Evolutionary conservation across 345 rosid species (phyloP).

Genomic region (Eucalyptus microcorys): DNA sequence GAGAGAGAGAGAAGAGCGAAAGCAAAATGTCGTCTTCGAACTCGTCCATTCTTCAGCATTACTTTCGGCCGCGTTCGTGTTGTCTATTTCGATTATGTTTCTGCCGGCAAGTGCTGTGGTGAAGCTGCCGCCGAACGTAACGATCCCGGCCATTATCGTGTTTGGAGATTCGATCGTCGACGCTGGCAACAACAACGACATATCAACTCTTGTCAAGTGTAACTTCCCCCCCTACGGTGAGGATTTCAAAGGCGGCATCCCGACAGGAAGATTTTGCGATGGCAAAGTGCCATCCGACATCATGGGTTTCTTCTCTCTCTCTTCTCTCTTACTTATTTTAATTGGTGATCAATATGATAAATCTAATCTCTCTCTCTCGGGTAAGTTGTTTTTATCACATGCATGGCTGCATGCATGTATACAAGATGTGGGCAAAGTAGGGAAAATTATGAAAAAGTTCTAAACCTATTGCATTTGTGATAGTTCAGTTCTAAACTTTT

Average conservation of each 20-base stretch:
- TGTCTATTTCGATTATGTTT: background rate
- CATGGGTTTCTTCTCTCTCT: slow-evolving; percentile 18
- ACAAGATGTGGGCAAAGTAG: background rate
- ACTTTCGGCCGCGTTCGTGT: background rate
- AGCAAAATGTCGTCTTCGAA: background rate
- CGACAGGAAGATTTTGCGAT: slow-evolving; percentile 72
- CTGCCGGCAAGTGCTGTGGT: background rate
- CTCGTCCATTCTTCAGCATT: background rate
- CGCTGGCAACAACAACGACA: slow-evolving; percentile 66
- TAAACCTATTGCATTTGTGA: too few species aligned
- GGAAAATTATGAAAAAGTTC: too few species aligned
- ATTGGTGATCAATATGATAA: background rate
- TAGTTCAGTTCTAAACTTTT: accelerated
- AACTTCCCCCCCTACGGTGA: slow-evolving; percentile 66
- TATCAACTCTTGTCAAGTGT: slow-evolving; percentile 32
- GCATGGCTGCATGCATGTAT: background rate
- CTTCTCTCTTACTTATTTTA: background rate
- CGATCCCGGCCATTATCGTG: slow-evolving; percentile 43
- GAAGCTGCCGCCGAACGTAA: slow-evolving; percentile 7
- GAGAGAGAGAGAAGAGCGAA: background rate
- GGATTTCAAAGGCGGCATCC: slow-evolving; percentile 37
- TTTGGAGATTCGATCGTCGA: slow-evolving; percentile 87
- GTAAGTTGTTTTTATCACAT: background rate
- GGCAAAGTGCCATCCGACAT: slow-evolving; percentile 74
- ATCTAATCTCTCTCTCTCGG: background rate